These are phyloP conservation scores for Populus tremula DNA, from an alignment of 345 rosid genomes.

Conservation along the genomic window DNA sequence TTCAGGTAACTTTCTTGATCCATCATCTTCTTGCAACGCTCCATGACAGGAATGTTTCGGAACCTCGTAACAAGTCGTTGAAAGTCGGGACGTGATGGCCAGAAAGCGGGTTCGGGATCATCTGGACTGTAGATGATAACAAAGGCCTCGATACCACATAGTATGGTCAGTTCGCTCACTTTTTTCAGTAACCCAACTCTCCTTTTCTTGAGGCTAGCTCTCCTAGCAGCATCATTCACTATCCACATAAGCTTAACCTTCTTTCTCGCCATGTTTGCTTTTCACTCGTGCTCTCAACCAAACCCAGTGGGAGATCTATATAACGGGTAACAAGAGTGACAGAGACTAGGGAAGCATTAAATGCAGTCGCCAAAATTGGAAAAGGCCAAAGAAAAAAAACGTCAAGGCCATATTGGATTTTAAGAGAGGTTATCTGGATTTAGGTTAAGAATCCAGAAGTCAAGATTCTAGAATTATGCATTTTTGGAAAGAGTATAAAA, in stretches of 20 bases:
- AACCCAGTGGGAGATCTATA: background rate
- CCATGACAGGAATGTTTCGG: conserved; percentile 26
- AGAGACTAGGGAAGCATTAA: background rate
- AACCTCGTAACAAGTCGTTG: conserved; percentile 16
- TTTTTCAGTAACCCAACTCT: conserved; percentile 43
- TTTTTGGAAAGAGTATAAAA: conserved; percentile 7
- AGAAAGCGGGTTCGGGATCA: conserved; percentile 33
- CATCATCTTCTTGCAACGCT: conserved; percentile 28
- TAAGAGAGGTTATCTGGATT: background rate
- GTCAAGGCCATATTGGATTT: background rate
- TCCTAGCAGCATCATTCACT: conserved; percentile 34
- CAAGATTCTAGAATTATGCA: background rate
- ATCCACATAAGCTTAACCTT: conserved; percentile 44
- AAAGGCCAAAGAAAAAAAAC: background rate
- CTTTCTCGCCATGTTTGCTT: conserved; percentile 45
- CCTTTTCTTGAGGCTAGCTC: conserved; percentile 47
- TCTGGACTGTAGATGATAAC: conserved; percentile 37
- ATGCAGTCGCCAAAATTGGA: background rate
- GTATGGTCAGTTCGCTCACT: conserved; percentile 40
- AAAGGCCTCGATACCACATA: conserved; percentile 40
- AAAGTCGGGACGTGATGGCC: conserved; percentile 32
- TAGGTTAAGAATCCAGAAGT: conserved; percentile 13
- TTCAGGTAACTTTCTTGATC: conserved; percentile 34
- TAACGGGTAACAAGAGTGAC: background rate
- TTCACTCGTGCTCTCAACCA: conserved; percentile 2